phyloP scores from a whole-genome alignment of 768 basidiomycete species.

The Leccinellum albellum region DNA sequence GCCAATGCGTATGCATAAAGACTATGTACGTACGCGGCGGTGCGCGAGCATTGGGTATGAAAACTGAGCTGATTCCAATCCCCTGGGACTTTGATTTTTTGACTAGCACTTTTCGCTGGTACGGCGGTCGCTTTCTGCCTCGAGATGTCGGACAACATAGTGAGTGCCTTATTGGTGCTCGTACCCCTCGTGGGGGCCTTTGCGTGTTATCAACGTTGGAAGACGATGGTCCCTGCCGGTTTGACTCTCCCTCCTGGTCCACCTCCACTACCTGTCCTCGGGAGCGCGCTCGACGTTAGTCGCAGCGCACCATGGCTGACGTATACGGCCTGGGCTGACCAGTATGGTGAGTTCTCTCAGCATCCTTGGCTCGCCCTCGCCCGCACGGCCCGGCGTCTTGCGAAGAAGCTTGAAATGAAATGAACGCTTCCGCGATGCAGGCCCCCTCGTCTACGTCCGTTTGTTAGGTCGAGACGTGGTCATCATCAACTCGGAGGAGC shows the following conservation, averaged over 20 bases:
- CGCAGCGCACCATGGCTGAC: constrained; percentile 8
- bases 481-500: constrained; percentile 12
- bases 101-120: background rate
- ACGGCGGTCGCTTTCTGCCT: background rate
- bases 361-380: background rate
- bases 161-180: background rate
- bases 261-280: constrained; percentile 6
- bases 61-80: no score
- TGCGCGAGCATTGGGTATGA: no score
- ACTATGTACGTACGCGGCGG: no score
- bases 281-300: constrained; percentile 9
- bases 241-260: constrained; percentile 14
- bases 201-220: background rate
- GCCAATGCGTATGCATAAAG: no score
- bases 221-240: background rate
- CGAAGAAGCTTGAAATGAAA: background rate
- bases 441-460: constrained; percentile 1
- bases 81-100: no score
- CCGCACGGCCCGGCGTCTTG: no score
- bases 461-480: constrained; percentile 3
- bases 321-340: constrained; percentile 11
- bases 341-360: constrained; percentile 6
- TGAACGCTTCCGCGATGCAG: background rate
- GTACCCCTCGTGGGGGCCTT: background rate
- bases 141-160: background rate